These are phyloP conservation scores for Aspergillus incahuasiensis DNA, from an alignment of 495 filamentous ascomycete species.

Conservation along the genomic window DNA sequence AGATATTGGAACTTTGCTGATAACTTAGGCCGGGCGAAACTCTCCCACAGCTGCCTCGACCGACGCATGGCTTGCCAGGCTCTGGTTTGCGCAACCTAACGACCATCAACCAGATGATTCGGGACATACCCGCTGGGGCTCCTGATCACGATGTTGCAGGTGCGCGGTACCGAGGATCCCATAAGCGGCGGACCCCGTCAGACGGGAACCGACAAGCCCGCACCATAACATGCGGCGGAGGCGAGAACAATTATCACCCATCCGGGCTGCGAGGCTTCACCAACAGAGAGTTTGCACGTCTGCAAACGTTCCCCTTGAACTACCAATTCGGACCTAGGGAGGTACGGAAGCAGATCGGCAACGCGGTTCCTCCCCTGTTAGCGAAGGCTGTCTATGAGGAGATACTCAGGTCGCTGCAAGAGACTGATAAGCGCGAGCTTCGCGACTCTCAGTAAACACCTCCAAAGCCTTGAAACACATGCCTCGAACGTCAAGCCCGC, in stretches of 20 bases:
- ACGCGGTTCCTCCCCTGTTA: constrained; percentile 71
- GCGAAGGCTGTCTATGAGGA: constrained; percentile 56
- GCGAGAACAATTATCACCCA: constrained; percentile 64
- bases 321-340: constrained; percentile 51
- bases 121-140: constrained; percentile 34
- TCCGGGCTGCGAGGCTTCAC: constrained; percentile 64
- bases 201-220: constrained; percentile 47
- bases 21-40: constrained; percentile 63
- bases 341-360: constrained; percentile 74
- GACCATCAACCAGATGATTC: constrained; percentile 47
- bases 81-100: constrained; percentile 27
- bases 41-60: constrained; percentile 63
- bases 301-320: constrained; percentile 68
- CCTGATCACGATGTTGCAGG: constrained; percentile 43
- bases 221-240: constrained; percentile 69
- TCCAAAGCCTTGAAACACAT: neutral
- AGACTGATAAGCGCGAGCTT: constrained; percentile 46
- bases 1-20: constrained; percentile 5
- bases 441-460: neutral
- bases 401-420: constrained; percentile 51
- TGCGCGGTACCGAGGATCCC: constrained; percentile 18
- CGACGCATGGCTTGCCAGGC: constrained; percentile 52
- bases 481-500: constrained; percentile 9
- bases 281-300: constrained; percentile 63
- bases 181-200: constrained; percentile 17